These are phyloP conservation scores for Schwanniomyces occidentalis DNA, from an alignment of 805 yeast genomes.

Conservation along the genomic window DNA sequence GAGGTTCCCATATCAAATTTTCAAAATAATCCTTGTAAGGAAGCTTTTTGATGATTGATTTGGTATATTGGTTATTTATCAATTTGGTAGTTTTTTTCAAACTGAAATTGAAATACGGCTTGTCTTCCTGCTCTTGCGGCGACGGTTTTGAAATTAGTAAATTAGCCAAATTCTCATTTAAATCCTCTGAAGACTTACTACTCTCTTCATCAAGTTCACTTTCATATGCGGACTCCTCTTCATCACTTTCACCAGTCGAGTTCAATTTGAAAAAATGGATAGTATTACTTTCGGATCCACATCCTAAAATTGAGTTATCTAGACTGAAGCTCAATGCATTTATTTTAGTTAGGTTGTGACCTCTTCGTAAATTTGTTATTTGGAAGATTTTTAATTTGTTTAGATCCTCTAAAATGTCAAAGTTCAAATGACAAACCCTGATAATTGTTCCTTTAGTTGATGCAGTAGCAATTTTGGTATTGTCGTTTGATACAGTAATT, in stretches of 20 bases:
- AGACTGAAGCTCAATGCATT: conserved; percentile 35
- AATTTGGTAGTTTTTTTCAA: conserved; percentile 17
- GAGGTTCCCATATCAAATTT: conserved; percentile 44
- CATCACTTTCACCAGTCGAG: conserved; percentile 8
- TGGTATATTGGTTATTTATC: conserved; percentile 37
- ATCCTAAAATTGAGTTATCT: conserved; percentile 35
- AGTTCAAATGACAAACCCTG: conserved; percentile 29
- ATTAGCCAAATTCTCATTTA: conserved; percentile 44
- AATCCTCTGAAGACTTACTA: conserved; percentile 35
- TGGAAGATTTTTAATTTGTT: conserved; percentile 19
- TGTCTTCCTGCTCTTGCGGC: conserved; percentile 7
- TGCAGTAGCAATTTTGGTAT: conserved; percentile 38
- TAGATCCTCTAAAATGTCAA: conserved; percentile 9
- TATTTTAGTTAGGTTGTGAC: conserved; percentile 37
- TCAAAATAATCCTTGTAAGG: conserved; percentile 44
- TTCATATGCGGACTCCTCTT: conserved; percentile 15
- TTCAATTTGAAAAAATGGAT: conserved; percentile 38
- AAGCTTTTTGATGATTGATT: conserved; percentile 35
- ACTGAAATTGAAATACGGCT: conserved; percentile 7
- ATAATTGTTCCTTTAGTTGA: conserved; percentile 45
- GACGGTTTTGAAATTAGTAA: conserved; percentile 29
- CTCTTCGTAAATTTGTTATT: conserved; percentile 38
- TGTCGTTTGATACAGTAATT: conserved; percentile 27
- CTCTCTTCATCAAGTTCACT: conserved; percentile 20
- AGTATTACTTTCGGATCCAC: conserved; percentile 42